Evolutionary conservation across 352 stramenopile species (phyloP).

Genomic region (Pythium aphanidermatum): DNA sequence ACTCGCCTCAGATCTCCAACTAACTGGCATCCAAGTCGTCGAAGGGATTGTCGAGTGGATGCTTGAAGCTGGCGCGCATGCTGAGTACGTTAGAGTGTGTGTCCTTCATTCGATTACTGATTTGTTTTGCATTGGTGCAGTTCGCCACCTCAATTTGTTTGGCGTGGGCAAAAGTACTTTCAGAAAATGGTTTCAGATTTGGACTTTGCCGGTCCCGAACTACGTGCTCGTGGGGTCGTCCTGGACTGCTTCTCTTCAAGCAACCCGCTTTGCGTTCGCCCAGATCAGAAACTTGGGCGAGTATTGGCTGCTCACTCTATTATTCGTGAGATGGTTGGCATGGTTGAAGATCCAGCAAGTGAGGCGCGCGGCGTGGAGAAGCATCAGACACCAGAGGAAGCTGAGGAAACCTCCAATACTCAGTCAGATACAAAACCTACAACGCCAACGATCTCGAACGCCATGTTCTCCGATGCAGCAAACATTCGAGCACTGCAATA

Average conservation of each 20-base stretch:
- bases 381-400: too few species aligned
- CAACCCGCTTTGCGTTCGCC: conserved; percentile 64
- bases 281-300: conserved; percentile 65
- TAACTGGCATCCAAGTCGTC: conserved; percentile 64
- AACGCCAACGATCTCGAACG: too few species aligned
- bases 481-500: too few species aligned
- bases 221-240: conserved; percentile 40
- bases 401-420: too few species aligned
- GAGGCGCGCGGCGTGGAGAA: too few species aligned
- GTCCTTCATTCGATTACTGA: not conserved
- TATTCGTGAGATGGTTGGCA: conserved; percentile 63
- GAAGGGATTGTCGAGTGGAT: conserved; percentile 80
- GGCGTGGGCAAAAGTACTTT: conserved; percentile 71
- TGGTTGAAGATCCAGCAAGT: too few species aligned
- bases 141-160: conserved; percentile 60
- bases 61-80: conserved; percentile 58
- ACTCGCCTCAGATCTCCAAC: conserved; percentile 52
- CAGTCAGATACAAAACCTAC: too few species aligned
- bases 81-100: conserved; percentile 37
- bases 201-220: conserved; percentile 54
- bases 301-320: conserved; percentile 66
- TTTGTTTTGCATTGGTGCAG: conserved; percentile 15
- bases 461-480: not conserved
- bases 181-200: conserved; percentile 65
- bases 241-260: conserved; percentile 45